Conservation (phyloP, 257 asterid species). For the Paraleonurus japonicus region DNA sequence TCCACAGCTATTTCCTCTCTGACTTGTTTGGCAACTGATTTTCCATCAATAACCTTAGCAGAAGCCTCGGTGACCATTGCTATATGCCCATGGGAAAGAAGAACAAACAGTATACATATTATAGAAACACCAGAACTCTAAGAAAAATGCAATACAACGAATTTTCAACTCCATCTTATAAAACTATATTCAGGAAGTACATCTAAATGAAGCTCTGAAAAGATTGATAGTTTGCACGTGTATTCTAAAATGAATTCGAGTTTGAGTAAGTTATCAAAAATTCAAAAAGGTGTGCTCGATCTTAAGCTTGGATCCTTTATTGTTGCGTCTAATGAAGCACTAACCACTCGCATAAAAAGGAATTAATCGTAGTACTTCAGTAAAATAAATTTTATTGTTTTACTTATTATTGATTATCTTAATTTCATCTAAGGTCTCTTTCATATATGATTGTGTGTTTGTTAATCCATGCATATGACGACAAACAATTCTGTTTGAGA, state of each 20-base stretch:
- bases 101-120: background rate
- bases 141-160: background rate
- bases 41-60: conserved; percentile 78
- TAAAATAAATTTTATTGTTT: background rate
- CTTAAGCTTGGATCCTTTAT: background rate
- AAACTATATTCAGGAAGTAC: background rate
- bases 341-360: background rate
- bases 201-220: conserved; percentile 4
- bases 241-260: background rate
- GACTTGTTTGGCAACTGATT: conserved; percentile 61
- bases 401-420: background rate
- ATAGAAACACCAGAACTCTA: background rate
- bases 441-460: background rate
- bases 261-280: background rate
- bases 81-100: conserved; percentile 20
- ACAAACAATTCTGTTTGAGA: background rate
- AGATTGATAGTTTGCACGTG: background rate
- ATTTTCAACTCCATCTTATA: background rate
- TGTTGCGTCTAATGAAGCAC: background rate
- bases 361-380: background rate
- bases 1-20: conserved; percentile 78
- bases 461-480: background rate
- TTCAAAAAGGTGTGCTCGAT: background rate
- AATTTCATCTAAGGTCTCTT: background rate
- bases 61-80: conserved; percentile 53